Base-by-base conservation (phyloP, 2,329 filamentous ascomycete genomes). In the Gnomoniopsis sp. region DNA sequence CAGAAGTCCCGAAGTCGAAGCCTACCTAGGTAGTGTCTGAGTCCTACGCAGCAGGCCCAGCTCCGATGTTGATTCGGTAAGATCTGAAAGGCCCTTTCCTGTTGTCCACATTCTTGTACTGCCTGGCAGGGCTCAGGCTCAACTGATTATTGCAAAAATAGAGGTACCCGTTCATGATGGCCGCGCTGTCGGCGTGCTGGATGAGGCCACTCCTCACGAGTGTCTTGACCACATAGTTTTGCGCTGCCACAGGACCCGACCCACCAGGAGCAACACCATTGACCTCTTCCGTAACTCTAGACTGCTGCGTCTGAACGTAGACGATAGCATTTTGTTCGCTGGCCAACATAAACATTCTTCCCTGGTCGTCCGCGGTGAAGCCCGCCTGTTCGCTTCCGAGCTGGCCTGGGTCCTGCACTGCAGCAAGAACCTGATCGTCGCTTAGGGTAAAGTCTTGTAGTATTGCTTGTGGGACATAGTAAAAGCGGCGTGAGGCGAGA, bases 271-370 rank as follows among this genome's bases (percentile, higher is more conserved):
- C 59, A 6, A 68, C 62, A 0, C 69, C 70, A 53, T 76, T 73
- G 15, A 75, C 68, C 12, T 69, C 69, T 57, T 68, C 64, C 14
- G 70, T 70, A 17, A 71, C 65, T 54, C 72, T 64, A 2, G 67
- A 64, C 60, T 72, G 69, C 19, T 68, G 61, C 3, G 72, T 75
- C 58, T 75, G 71, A 51, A 76, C 72, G 54, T 77, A 76, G 65
- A 74, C 75, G 43, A 77, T 75, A 6, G 75, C 72, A 57, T 77
- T 77, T 47, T 77, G 75, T 64, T 77, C 75, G 55, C 68, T 71
- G 7, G 74, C 73, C 33, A 70, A 63, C 53, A 77, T 73, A 59
- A 76, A 76, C 10, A 77, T 68, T 1, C 73, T 65, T 1, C 74
- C 75, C 14, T 66, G 68, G 58, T 75, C 72, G 56, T 77, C 75